Evolutionary conservation across 1,284 basidiomycete species (phyloP), one percentile per base, ranked within the genome.

Genomic region (Boletus semigastroideus): DNA sequence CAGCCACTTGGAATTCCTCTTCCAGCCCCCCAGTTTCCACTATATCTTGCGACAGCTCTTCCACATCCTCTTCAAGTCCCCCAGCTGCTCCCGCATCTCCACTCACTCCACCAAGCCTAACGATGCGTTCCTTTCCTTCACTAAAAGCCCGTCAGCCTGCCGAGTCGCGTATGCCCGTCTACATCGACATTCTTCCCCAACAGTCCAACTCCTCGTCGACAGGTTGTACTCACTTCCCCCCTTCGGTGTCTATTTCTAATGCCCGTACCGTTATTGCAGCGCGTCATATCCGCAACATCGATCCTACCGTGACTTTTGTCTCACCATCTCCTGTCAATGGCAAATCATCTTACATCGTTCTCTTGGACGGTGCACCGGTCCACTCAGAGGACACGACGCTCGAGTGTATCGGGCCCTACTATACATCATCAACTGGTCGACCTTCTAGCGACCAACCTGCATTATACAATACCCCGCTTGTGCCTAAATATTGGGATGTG

Each of bases 271-370:
- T 77, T 16, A 70, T 72, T 39, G 69, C 72, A 34, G 73, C 82
- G 33, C 81, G 85, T 22, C 75, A 74, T 16, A 72, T 87, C 46
- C 68, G 69, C 14, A 67, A 73, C 45, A 84, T 87, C 58, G 81
- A 87, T 60, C 82, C 84, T 0, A 82, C 80, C 5, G 74, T 87
- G 25, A 81, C 84, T 13, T 81, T 87, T 60, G 63, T 77, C 27
- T 76, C 81, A 1, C 71, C 65, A 2, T 67, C 72, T 5, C 60
- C 69, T 4, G 69, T 81, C 17, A 63, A 66, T 14, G 80, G 83
- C 20, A 72, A 74, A 30, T 84, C 82, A 1, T 70, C 71, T 27
- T 87, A 80, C 67, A 74, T 74, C 1, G 80, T 87, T 4, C 75
- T 77, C 55, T 63, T 73, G n/a, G 74, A 76, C 46, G 78, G 75